A percentile compares a stretch with the other conserved stretches of the same genome.
phyloP scores from a whole-genome alignment of 306 rosid genomes.

The Prunus campanulata region DNA sequence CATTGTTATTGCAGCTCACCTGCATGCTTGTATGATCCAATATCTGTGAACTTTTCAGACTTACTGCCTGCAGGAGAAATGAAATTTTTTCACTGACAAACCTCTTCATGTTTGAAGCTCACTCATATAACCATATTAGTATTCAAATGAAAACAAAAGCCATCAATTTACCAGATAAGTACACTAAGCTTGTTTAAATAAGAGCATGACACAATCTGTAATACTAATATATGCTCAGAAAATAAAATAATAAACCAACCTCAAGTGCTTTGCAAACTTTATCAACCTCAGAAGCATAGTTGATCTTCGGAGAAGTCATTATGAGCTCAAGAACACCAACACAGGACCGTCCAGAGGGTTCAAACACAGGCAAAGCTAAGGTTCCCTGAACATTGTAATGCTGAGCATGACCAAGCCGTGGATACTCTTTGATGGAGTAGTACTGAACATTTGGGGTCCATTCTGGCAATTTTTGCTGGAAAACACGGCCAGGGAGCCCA shows the following conservation, averaged over 20 bases:
- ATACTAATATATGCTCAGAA: constrained; percentile 1
- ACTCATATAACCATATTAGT: background rate
- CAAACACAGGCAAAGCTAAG: constrained; percentile 84
- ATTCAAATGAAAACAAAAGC: constrained; percentile 1
- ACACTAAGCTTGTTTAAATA: background rate
- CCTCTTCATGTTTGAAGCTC: constrained; percentile 14
- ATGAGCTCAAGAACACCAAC: constrained; percentile 83
- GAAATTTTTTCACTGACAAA: constrained; percentile 34
- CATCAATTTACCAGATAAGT: constrained; percentile 12
- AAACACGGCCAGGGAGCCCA: constrained; percentile 93
- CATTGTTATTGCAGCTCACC: constrained; percentile 47
- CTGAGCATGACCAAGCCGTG: constrained; percentile 68
- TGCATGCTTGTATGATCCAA: constrained; percentile 57
- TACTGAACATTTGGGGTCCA: constrained; percentile 96
- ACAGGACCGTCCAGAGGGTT: constrained; percentile 65
- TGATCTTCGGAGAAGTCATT: constrained; percentile 72
- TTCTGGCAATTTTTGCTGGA: constrained; percentile 68
- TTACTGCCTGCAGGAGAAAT: constrained; percentile 71
- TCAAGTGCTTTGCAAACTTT: constrained; percentile 91
- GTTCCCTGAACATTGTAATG: constrained; percentile 78
- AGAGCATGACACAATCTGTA: background rate
- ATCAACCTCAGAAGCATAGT: constrained; percentile 85
- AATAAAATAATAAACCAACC: constrained; percentile 46
- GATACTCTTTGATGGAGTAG: constrained; percentile 71
- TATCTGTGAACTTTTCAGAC: constrained; percentile 73